Evolutionary conservation across 192 early-diverging fungal species (phyloP), one percentile per base, ranked within the genome.

Genomic region (Allomyces arbusculus): DNA sequence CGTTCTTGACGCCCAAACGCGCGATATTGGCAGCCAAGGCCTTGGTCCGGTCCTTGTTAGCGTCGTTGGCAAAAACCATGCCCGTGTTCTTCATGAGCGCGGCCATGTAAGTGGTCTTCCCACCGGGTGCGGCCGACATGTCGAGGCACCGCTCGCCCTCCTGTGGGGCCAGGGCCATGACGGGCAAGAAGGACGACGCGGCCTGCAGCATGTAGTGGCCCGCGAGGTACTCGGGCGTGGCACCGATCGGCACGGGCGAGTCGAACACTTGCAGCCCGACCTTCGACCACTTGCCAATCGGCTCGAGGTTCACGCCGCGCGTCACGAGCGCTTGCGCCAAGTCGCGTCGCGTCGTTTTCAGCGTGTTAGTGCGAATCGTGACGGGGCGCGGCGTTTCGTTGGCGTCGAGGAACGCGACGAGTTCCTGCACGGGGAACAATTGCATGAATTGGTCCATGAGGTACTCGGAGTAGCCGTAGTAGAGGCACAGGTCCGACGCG

Each of bases 171-270:
- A 99, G 75, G 7, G 96, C 83, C 78, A 99, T 89, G 24, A 96
- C 93, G 12, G 96, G 96, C 68, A 99, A 77, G 78, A 99, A 99
- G 0, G 96, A 99, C 14, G 91, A 90, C 12, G 94, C 94, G 0
- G 96, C 89, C 72, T 99, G 96, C 61, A 99, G 84, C 90, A 99
- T 99, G 68, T 99, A 99, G 70, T 99, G 91, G 14, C 96, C 96
- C 24, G 96, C 92, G 68, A 99, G 84, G 70, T 99, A 99, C 74
- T 99, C 96, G 44, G 96, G 96, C 0, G 96, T 97, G 4, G 96
- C 96, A 73, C 91, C 91, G 62, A 99, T 84, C 25, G 96, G 94
- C 7, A 97, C 93, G 7, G 87, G 84, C 25, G 91, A 91, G 70
- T 97, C 94, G 69, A 95, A 99, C 23, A 99, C 84, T 65, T 92